Conservation (phyloP, 805 yeast genomes). For the Lachancea quebecensis region DNA sequence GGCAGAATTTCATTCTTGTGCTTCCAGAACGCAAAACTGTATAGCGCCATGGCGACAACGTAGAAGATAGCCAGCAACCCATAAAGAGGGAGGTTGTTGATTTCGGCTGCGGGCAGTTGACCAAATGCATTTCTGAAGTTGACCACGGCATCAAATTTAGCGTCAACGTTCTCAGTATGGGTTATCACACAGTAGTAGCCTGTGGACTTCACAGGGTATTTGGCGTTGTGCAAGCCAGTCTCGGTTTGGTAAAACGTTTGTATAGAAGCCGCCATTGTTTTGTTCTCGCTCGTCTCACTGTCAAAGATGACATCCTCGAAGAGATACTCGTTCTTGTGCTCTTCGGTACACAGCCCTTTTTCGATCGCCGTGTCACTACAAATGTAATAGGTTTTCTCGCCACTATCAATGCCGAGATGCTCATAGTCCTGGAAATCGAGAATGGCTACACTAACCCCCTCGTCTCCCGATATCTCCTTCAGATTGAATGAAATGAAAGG, state of each 20-base stretch:
- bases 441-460: constrained; percentile 57
- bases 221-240: constrained; percentile 52
- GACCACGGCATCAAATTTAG: constrained; percentile 55
- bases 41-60: constrained; percentile 72
- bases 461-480: constrained; percentile 26
- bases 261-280: constrained; percentile 48
- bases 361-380: constrained; percentile 70
- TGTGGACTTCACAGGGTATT: constrained; percentile 62
- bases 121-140: constrained; percentile 92
- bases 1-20: constrained; percentile 84
- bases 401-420: constrained; percentile 51
- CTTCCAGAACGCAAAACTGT: constrained; percentile 77
- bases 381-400: constrained; percentile 49
- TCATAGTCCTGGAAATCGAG: constrained; percentile 79
- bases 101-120: constrained; percentile 78
- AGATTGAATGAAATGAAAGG: constrained; percentile 53
- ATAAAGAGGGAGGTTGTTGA: constrained; percentile 84
- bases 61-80: constrained; percentile 81
- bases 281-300: constrained; percentile 44
- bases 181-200: constrained; percentile 93
- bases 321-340: constrained; percentile 57
- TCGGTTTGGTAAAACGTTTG: constrained; percentile 48
- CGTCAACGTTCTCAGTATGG: constrained; percentile 37
- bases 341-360: constrained; percentile 45
- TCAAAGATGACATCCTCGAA: constrained; percentile 38